A percentile compares a stretch with the other conserved stretches of the same genome.
phyloP scores from a whole-genome alignment of 2,329 filamentous ascomycete genomes.

The Aschersonia sp. region DNA sequence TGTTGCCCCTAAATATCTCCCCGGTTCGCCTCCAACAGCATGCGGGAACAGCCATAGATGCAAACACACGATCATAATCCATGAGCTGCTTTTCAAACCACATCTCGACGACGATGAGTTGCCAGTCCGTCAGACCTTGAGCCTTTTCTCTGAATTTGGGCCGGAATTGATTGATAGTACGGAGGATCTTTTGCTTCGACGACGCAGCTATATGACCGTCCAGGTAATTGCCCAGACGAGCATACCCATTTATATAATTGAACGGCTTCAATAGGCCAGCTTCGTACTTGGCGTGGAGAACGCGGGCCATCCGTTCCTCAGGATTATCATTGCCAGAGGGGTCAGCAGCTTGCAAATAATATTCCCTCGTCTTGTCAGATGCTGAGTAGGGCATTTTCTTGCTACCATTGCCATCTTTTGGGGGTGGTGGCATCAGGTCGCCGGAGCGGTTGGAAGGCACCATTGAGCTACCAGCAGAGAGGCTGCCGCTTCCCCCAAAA shows the following conservation, averaged over 20 bases:
- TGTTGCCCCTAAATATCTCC: slow-evolving; percentile 94
- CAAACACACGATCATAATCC: slow-evolving; percentile 97
- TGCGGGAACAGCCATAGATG: slow-evolving; percentile 95
- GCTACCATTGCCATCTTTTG: slow-evolving; percentile 35
- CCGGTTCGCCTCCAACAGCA: slow-evolving; percentile 95
- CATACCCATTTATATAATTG: slow-evolving; percentile 96
- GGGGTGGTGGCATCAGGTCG: slow-evolving; percentile 33
- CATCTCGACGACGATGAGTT: slow-evolving; percentile 93
- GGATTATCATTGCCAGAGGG: slow-evolving; percentile 74
- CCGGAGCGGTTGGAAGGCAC: slow-evolving; percentile 9
- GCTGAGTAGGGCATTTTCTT: slow-evolving; percentile 49
- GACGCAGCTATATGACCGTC: slow-evolving; percentile 70
- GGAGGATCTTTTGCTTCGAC: slow-evolving; percentile 80
- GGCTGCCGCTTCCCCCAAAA: slow-evolving; percentile 26
- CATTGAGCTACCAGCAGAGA: slow-evolving; percentile 9
- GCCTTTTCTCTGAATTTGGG: slow-evolving; percentile 95
- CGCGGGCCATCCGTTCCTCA: slow-evolving; percentile 87
- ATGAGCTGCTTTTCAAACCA: slow-evolving; percentile 96
- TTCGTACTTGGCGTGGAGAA: slow-evolving; percentile 90
- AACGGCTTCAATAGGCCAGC: slow-evolving; percentile 90
- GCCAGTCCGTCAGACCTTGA: slow-evolving; percentile 80
- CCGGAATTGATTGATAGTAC: slow-evolving; percentile 82
- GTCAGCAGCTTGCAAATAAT: slow-evolving; percentile 93
- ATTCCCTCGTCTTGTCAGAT: slow-evolving; percentile 68
- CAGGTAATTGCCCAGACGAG: slow-evolving; percentile 79